phyloP scores from a whole-genome alignment of 768 basidiomycete genomes.

The Tulasnella sp. region DNA sequence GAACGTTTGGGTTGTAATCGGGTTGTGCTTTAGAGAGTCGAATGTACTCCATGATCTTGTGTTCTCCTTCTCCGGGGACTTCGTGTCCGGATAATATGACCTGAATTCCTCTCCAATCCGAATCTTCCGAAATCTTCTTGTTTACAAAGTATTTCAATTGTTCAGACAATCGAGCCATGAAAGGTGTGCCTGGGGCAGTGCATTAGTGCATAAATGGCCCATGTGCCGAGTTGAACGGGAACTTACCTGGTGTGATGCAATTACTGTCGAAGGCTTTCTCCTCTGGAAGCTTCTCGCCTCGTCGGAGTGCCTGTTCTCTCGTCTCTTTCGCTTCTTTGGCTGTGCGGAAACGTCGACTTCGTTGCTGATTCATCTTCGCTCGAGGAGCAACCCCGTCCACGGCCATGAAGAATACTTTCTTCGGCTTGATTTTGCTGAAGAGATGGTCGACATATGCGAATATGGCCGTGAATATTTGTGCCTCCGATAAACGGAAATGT shows the following conservation, averaged over 20 bases:
- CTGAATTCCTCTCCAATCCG: slow-evolving; percentile 85
- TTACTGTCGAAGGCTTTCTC: slow-evolving; percentile 98
- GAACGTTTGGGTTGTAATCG: slow-evolving; percentile 90
- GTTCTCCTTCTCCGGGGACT: slow-evolving; percentile 97
- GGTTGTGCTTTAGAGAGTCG: slow-evolving; percentile 88
- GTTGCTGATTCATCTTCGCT: slow-evolving; percentile 99
- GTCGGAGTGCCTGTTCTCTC: slow-evolving; percentile 71
- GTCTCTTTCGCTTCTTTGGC: slow-evolving; percentile 87
- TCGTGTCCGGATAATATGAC: slow-evolving; percentile 96
- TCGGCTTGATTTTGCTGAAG: slow-evolving; percentile 94
- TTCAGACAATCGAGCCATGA: slow-evolving; percentile 86
- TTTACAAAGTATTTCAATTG: slow-evolving; percentile 94
- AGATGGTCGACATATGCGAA: slow-evolving; percentile 95
- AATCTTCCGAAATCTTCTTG: slow-evolving; percentile 96
- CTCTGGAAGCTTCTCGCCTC: slow-evolving; percentile 83
- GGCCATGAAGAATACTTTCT: slow-evolving; percentile 98
- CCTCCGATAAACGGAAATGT: slow-evolving; percentile 90
- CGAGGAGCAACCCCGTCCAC: slow-evolving; percentile 95
- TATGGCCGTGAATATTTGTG: slow-evolving; percentile 94
- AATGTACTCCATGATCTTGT: slow-evolving; percentile 99
- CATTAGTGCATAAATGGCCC: background rate
- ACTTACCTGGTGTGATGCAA: slow-evolving; percentile 91
- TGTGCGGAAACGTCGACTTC: slow-evolving; percentile 84
- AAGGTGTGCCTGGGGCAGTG: slow-evolving; percentile 59
- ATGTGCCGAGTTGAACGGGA: background rate